Evolutionary conservation across 148 eudicot species (phyloP).

Genomic region (Cornus controversa): DNA sequence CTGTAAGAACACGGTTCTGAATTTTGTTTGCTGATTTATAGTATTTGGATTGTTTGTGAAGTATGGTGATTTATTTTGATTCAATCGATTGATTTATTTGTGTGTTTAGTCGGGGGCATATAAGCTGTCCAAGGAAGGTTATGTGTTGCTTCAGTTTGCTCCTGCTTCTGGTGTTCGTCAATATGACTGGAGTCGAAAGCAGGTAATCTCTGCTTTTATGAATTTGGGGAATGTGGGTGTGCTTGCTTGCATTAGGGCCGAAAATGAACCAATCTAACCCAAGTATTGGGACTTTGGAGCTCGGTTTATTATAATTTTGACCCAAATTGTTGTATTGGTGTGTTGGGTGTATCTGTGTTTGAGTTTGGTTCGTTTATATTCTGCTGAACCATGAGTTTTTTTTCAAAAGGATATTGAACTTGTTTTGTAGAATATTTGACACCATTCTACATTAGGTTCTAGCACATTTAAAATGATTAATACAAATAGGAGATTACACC

Average conservation of each 20-base stretch:
- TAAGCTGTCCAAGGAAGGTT: constrained; percentile 78
- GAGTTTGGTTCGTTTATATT: background rate
- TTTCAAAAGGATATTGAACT: too few relatives aligned
- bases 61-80: background rate
- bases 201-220: constrained; percentile 41
- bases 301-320: too few relatives aligned
- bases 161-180: constrained; percentile 91
- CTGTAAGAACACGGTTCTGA: background rate
- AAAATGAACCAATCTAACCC: background rate
- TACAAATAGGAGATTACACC: too few relatives aligned
- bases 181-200: constrained; percentile 92
- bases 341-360: background rate
- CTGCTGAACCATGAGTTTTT: too few relatives aligned
- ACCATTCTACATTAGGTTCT: too few relatives aligned
- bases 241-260: background rate
- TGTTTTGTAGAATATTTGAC: too few relatives aligned
- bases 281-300: too few relatives aligned
- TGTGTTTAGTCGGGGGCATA: constrained; percentile 76
- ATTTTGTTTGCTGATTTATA: background rate
- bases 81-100: constrained; percentile 3
- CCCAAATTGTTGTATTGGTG: too few relatives aligned
- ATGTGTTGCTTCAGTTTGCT: constrained; percentile 85
- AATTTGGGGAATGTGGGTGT: background rate
- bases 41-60: background rate
- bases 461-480: too few relatives aligned